Base-by-base conservation (phyloP, 2,329 filamentous ascomycete genomes). In the Hirsutella rhossiliensis region DNA sequence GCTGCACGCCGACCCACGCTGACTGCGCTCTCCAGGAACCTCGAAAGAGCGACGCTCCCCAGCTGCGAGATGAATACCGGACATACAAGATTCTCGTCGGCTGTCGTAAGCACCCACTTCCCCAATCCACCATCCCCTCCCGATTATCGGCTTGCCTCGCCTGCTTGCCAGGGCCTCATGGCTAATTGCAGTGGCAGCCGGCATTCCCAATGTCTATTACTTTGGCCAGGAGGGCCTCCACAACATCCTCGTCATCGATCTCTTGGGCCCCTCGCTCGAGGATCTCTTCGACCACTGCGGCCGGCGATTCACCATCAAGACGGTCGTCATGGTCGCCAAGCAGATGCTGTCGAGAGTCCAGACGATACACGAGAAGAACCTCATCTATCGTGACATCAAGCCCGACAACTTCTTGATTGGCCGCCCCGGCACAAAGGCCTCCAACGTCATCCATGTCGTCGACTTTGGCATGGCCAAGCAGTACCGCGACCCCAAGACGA, bases 401-500 rank as follows among this genome's bases (percentile, higher is more conserved):
- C 92, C 92, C 45, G 92, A 98, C 72, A 98, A 98, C 72, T 97
- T 98, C 70, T 77, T 98, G 50, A 96, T 97, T 56, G 92, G 92
- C 44, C 82, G 90, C 41, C 88, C 88, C 0, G 83, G 82, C 56
- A 89, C 88, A 48, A 97, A 97, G 69, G 78, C 86, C n/a, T 86
- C 89, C 58, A 97, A 96, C 63, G 88, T 97, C 45, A 96, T 98
- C 53, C 90, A 98, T 61, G 92, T 97, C 32, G 89, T 98, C 57
- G 92, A 98, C 65, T 98, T 98, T 58, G 92, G 92, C 57, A 97
- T 98, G 92, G 92, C 92, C 50, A 98, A 98, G 72, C 92, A 97
- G 65, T 98, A 97, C 66, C 84, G 92, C 55, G 92, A 98, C 57
- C 92, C 92, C 45, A 97, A 97, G 74, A 95, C 92, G 32, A 97